Percentiles rank a stretch among this genome's conserved stretches.
Conservation (phyloP, 148 eudicot species). For the Fagopyrum homotropicum region DNA sequence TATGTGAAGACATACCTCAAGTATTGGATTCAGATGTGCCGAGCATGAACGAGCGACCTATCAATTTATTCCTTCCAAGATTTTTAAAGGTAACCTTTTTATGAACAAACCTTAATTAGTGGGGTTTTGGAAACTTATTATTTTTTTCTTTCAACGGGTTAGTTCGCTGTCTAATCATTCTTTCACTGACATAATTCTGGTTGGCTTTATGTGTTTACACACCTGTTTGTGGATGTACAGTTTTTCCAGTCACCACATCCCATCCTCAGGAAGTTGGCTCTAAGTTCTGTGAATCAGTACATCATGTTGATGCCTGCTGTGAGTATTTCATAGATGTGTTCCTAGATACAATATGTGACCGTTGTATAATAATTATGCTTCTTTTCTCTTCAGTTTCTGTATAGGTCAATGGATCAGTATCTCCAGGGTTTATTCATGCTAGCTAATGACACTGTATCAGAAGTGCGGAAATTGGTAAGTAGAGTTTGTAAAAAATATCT, state of each 20-base stretch:
- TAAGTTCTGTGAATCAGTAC: conserved; percentile 85
- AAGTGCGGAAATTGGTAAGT: conserved; percentile 95
- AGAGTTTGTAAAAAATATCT: not conserved
- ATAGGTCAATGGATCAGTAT: conserved; percentile 76
- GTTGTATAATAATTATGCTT: not conserved
- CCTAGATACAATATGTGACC: not conserved
- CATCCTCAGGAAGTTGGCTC: conserved; percentile 69
- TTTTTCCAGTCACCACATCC: conserved; percentile 74
- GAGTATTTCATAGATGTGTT: conserved; percentile 24
- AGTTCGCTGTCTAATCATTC: not conserved
- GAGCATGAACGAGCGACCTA: conserved; percentile 82
- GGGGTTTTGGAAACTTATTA: not conserved
- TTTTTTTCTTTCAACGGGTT: conserved; percentile 7
- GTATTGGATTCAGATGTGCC: conserved; percentile 87
- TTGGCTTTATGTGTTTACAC: not conserved
- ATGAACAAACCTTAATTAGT: not conserved
- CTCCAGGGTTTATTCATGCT: conserved; percentile 88
- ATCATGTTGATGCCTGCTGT: conserved; percentile 96
- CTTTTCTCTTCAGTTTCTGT: conserved; percentile 48
- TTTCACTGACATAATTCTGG: not conserved
- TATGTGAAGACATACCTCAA: conserved; percentile 94
- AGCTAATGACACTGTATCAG: conserved; percentile 78
- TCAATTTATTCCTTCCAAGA: conserved; percentile 82
- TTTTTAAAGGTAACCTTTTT: conserved; percentile 52
- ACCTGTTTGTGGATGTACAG: conserved; percentile 30